Evolutionary conservation across 345 rosid genomes (phyloP), one percentile per base, ranked within the genome.

Genomic region (Barbarea vulgaris): DNA sequence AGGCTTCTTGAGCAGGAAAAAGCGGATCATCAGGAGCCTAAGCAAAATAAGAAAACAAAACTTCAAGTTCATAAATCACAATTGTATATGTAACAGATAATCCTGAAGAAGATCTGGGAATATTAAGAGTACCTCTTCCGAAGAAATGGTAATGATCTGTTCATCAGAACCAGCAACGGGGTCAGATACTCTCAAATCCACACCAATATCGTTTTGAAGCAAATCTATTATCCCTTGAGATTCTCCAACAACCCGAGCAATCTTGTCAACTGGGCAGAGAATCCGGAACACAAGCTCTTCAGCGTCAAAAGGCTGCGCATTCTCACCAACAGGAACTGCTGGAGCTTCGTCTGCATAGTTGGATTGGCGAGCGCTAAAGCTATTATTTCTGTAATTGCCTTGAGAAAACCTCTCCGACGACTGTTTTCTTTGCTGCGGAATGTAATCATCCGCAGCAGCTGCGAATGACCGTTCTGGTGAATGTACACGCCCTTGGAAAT

Each of bases 1-100:
- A 79, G 58, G 99, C 99, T 85, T 93, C 99, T 85, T 96, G 99
- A 47, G 98, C 98, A 58, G 99, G 98, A 81, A 93, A 96, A 64
- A 96, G 70, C 79, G 84, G 95, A 67, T 96, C 99, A 71, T 96
- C 98, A 67, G 96, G 96, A 72, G 93, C 93, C 99, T 96, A 79
- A 22, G 71, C 6, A 69, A 67, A 21, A 27, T 4, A 68, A 51
- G 4, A 51, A 72, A 27, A 54, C 67, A 52, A n/a, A 69, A 74
- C 11, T 69, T 74, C 37, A 69, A 52, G n/a, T n/a, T n/a, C n/a
- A n/a, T n/a, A n/a, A 21, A 19, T 59, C 44, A 68, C 25, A 46
- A 6, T 46, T 2, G 31, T 13, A 57, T 31, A 37, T 41, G 69
- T 31, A 27, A 41, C 44, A 51, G 56, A 65, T 19, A 19, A 15